A percentile compares a stretch with the other conserved stretches of the same genome.
phyloP scores from a whole-genome alignment of 495 filamentous ascomycete genomes.

The Hypoxylon perforatum region DNA sequence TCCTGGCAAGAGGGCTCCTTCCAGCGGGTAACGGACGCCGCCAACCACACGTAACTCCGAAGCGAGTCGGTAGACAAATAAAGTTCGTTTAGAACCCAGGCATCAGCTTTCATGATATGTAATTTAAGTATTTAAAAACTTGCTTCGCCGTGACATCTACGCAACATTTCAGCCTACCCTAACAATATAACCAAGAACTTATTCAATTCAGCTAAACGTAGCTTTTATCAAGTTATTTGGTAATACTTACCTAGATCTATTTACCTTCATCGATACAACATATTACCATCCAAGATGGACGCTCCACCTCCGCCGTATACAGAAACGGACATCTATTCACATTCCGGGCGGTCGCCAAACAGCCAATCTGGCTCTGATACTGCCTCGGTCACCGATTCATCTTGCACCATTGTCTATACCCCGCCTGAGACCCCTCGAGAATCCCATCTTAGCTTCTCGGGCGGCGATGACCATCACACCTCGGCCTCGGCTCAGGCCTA shows the following conservation, averaged over 20 bases:
- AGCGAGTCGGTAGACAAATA: constrained; percentile 17
- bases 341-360: constrained; percentile 37
- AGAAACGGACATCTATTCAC: constrained; percentile 61
- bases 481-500: constrained; percentile 49
- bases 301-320: constrained; percentile 62
- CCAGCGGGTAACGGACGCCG: no score
- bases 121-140: neutral
- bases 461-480: constrained; percentile 40
- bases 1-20: no score
- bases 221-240: neutral
- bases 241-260: neutral
- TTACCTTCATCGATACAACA: constrained; percentile 5
- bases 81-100: constrained; percentile 19
- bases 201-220: neutral
- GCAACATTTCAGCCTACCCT: neutral
- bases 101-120: constrained; percentile 13
- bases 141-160: neutral
- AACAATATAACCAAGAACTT: neutral
- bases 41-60: constrained; percentile 8
- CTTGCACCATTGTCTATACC: constrained; percentile 58
- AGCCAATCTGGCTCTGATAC: constrained; percentile 24
- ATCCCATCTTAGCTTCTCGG: constrained; percentile 44
- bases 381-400: constrained; percentile 46
- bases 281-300: constrained; percentile 39
- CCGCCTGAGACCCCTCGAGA: constrained; percentile 57